phyloP scores from a whole-genome alignment of 495 filamentous ascomycete species.

The Trichoderma parareesei region DNA sequence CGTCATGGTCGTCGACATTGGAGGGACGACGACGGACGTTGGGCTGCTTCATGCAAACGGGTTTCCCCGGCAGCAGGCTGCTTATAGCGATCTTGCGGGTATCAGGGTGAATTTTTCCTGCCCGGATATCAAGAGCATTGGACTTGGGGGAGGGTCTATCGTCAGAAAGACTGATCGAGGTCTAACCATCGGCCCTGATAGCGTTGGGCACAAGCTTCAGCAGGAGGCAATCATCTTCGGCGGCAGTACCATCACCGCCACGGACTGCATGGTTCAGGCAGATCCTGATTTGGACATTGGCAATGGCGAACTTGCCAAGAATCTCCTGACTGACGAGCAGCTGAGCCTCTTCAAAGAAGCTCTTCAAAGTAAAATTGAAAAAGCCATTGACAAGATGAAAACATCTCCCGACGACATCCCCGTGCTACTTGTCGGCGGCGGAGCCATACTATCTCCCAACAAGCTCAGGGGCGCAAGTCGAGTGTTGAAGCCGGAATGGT shows the following conservation, averaged over 20 bases:
- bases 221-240: slow-evolving; percentile 43
- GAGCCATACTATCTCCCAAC: slow-evolving; percentile 28
- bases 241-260: slow-evolving; percentile 39
- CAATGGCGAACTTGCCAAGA: slow-evolving; percentile 15
- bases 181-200: slow-evolving; percentile 45
- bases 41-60: slow-evolving; percentile 34
- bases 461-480: slow-evolving; percentile 25
- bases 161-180: slow-evolving; percentile 29
- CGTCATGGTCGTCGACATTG: slow-evolving; percentile 43
- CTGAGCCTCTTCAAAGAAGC: slow-evolving; percentile 18
- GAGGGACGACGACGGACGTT: slow-evolving; percentile 43
- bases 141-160: slow-evolving; percentile 45
- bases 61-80: slow-evolving; percentile 36
- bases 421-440: slow-evolving; percentile 39
- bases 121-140: slow-evolving; percentile 43
- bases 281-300: slow-evolving; percentile 24
- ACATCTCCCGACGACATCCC: slow-evolving; percentile 36
- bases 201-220: slow-evolving; percentile 45
- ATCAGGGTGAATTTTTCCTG: slow-evolving; percentile 41
- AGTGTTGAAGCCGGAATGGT: slow-evolving; percentile 28
- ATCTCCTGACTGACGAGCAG: slow-evolving; percentile 16
- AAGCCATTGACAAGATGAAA: slow-evolving; percentile 42
- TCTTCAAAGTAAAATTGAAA: slow-evolving; percentile 31
- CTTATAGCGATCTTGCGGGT: slow-evolving; percentile 35
- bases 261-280: slow-evolving; percentile 38